A percentile compares a stretch with the other conserved stretches of the same genome.
Conservation (phyloP, 768 basidiomycete genomes). For the Suillus subluteus region DNA sequence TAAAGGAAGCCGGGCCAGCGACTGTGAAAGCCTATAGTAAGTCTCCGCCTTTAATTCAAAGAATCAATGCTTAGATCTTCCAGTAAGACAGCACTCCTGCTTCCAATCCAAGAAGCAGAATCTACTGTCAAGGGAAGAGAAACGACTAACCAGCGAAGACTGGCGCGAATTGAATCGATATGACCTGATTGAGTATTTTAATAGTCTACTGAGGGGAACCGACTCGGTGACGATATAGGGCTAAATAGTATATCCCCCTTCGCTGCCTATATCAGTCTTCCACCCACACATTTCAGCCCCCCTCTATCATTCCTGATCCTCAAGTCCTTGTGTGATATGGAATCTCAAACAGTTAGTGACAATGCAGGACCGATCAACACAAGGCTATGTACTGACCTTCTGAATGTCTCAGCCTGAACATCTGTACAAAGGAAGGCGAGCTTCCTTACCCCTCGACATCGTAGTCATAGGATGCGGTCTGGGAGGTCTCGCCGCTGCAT, state of each 20-base stretch:
- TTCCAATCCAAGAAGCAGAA: not conserved
- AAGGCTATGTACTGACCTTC: not conserved
- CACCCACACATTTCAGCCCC: not conserved
- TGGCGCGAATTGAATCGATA: not conserved
- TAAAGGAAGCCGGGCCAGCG: not conserved
- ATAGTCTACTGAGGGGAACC: not conserved
- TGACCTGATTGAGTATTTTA: slow-evolving; percentile 5
- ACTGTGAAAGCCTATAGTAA: not conserved
- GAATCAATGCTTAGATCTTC: not conserved
- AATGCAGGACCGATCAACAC: not conserved
- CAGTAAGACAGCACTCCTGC: not conserved
- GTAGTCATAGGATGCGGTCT: slow-evolving; percentile 56
- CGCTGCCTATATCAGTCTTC: not conserved
- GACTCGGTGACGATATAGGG: slow-evolving; percentile 4
- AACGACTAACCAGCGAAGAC: not conserved
- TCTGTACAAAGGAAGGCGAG: slow-evolving; percentile 31
- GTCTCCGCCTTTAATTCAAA: not conserved
- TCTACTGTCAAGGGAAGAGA: not conserved
- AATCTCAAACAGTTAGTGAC: not conserved
- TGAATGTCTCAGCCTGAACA: not conserved
- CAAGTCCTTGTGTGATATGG: not conserved
- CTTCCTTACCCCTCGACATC: slow-evolving; percentile 35
- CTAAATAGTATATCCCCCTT: not conserved
- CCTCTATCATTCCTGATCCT: not conserved
- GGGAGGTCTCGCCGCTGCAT: slow-evolving; percentile 52